Percentiles rank a stretch among this genome's conserved stretches.
Conservation (phyloP, 2,329 filamentous ascomycete genomes). For the Aspergillus japonicus region DNA sequence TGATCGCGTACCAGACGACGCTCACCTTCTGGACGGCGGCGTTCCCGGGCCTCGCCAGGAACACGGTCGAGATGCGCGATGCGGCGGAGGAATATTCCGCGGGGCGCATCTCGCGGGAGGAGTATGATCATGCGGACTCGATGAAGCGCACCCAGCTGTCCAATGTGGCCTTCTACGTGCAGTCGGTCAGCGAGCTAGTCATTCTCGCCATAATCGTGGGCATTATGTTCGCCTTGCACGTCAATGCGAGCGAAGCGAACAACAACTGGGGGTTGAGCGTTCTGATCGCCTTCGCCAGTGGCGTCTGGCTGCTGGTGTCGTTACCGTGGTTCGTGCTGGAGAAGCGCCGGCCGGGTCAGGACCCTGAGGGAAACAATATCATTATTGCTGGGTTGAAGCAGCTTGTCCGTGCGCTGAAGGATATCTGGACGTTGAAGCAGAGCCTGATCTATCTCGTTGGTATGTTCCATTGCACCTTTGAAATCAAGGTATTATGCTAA, state of each 20-base stretch:
- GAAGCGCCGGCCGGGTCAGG: constrained; percentile 61
- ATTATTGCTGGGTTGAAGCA: constrained; percentile 63
- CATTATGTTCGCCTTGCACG: constrained; percentile 60
- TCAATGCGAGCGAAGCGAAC: constrained; percentile 57
- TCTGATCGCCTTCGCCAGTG: constrained; percentile 64
- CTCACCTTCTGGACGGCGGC: constrained; percentile 69
- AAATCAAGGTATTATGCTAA: neutral
- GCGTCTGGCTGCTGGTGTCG: constrained; percentile 62
- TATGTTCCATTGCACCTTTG: constrained; percentile 20
- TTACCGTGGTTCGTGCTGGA: constrained; percentile 68
- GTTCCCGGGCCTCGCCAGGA: constrained; percentile 58
- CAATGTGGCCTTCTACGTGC: constrained; percentile 64
- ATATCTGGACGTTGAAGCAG: constrained; percentile 66
- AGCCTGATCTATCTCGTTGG: constrained; percentile 64
- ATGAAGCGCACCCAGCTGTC: constrained; percentile 61
- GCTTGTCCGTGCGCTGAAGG: constrained; percentile 55
- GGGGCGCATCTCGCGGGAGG: constrained; percentile 55
- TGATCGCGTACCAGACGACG: constrained; percentile 66
- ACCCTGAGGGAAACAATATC: constrained; percentile 47
- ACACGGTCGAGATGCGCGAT: constrained; percentile 51
- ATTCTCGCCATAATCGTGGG: constrained; percentile 66
- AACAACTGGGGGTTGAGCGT: constrained; percentile 68
- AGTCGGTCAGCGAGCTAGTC: constrained; percentile 61
- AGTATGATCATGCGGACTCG: constrained; percentile 62
- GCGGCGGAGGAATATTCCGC: constrained; percentile 51